Base-by-base conservation (phyloP, 1,139 yeast genomes). In the Magnusiomyces ingens region DNA sequence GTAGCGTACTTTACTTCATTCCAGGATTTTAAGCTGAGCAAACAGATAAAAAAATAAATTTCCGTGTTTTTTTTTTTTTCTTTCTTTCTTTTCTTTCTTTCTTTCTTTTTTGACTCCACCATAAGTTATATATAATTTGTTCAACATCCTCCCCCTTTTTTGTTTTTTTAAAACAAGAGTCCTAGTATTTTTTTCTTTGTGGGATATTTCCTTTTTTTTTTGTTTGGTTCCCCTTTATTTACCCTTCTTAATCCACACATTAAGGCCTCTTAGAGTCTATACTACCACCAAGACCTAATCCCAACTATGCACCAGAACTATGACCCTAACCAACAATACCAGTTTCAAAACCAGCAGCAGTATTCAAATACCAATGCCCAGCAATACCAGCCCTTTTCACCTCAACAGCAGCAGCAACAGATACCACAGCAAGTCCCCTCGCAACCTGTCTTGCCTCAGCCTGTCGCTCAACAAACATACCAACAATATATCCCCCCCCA, bases 391-490 rank as follows among this genome's bases (percentile, higher is more conserved):
- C 32, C 4, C 8, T 26, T 26, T 26, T 26, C 32, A 26, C 32
- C 45, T 3, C n/a, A 43, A 21, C 32, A 15, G 22, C 45, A 43
- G 32, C 45, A 43, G 22, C 45, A 43, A 21, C 45, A 43, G 29
- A 21, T 26, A 18, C 29, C 19, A 10, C 29, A 19, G 29, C 32
- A 26, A 26, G 32, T 26, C 8, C 32, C 4, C 8, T 26, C 32
- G 4, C 32, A 26, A 26, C 32, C 32, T 5, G n/a, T 43, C 32
- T 21, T n/a, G 10, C 26, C 32, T 18, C 45, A 15, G 18, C 19
- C 43, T 12, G 19, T 8, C n/a, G 11, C 43, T 2, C 43, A 40
- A 17, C 19, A 18, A 17, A 40, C 18, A 12, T 17, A 17, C 22
- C 43, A 10, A 40, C 43, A 18, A 6, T 17, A 40, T 40, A 17